Base-by-base conservation (phyloP, 2,329 filamentous ascomycete genomes). In the Fonsecaea pedrosoi region DNA sequence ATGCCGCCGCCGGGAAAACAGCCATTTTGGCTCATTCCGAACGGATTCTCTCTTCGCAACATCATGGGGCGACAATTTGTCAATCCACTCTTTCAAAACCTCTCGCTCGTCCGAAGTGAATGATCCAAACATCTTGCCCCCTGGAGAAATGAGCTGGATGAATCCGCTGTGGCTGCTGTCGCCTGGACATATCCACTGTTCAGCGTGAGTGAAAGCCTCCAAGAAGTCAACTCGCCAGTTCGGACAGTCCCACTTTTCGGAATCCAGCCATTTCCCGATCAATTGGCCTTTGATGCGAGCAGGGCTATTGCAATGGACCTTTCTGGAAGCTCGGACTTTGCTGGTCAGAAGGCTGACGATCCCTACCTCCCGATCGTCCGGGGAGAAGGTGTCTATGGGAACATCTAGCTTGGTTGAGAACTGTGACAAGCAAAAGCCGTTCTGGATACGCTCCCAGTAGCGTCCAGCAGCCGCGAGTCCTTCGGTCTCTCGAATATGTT, bases 61-160 rank as follows among this genome's bases (percentile, higher is more conserved):
- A 48, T 48, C n/a, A 8, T 48, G 10, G 6, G 42, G 42, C 10
- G 42, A 21, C 18, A 48, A 25, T 10, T 48, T 48, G 42, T 48
- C 42, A 48, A 48, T 48, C 42, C 42, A 48, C 42, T 21, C 42
- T 48, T 18, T 48, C 42, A 48, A 48, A 48, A 21, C 42, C n/a
- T 25, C n/a, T 3, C n/a, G 18, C 18, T 48, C 42, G n/a, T 48
- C 18, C 42, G 12, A 7, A 3, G 42, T 48, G 42, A 48, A 48
- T 48, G 42, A 48, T 1, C 42, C 42, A 25, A 48, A 48, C 42
- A 48, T 48, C 42, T 48, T 48, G 18, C 42, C 42, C 8, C n/a
- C 42, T 3, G 18, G 42, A 12, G 42, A 48, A 48, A 48, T 21
- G 18, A 21, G 2, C 8, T 48, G 42, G 18, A 48, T 48, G 18